Evolutionary conservation across 129 eudicot genomes (phyloP), one percentile per base, ranked within the genome.

Genomic region (Artemisia tridentata): DNA sequence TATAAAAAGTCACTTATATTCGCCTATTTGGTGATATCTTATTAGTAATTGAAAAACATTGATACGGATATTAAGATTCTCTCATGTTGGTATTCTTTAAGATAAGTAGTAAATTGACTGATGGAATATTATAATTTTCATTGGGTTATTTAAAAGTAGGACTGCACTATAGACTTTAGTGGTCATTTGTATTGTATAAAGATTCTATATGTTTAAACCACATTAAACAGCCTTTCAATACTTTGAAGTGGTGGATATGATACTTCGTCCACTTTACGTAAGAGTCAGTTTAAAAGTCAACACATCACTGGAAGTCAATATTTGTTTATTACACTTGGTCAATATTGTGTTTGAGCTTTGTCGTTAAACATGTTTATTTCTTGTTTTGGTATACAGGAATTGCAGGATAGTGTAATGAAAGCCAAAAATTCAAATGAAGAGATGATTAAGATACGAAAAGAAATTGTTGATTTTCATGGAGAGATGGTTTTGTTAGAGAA

Each of bases 401-500:
- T 92, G 68, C 89, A 84, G 69, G 98, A 89, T 45, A 81, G 91
- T 66, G 91, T 86, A 45, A 88, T 84, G 50, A 80, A 73, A 51
- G 81, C 88, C 18, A 82, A 75, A 47, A 83, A 69, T 74, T 72
- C 72, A 57, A 78, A 75, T 16, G 90, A 83, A 46, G 91, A 84
- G 84, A 75, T 92, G 88, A 83, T 71, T 21, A 86, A 80, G 64
- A 79, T 89, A 53, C 78, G 96, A 41, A 92, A 78, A 79, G 91
- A 92, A 72, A 86, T 92, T 27, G 96, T 92, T 11, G 98, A 92
- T 75, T 86, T 92, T 62, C 98, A 92, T 54, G 98, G 98, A 5
- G 98, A 92, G 77, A 88, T 92, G 98, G 91, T 92, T 75, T 79
- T 92, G 78, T 68, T 92, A 78, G 96, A 92, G 72, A 92, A 92